Conservation (phyloP, 768 basidiomycete genomes). For the Lanmaoa rubissima region DNA sequence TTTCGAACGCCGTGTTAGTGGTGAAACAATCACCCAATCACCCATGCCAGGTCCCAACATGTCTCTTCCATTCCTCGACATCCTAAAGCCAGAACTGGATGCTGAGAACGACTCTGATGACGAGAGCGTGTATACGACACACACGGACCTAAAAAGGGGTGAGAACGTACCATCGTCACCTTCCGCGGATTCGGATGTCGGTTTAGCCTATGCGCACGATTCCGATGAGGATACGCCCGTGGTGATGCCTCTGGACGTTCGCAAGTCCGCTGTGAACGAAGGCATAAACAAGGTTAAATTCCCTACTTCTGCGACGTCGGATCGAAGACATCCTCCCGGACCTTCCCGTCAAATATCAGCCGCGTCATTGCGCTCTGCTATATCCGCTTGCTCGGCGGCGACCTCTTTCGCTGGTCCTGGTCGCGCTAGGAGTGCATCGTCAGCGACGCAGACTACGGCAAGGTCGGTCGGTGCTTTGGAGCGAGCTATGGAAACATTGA, state of each 20-base stretch:
- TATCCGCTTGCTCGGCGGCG: constrained; percentile 13
- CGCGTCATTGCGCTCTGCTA: constrained; percentile 23
- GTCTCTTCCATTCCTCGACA: constrained; percentile 57
- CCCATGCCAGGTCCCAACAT: constrained; percentile 26
- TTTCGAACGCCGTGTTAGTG: constrained; percentile 87
- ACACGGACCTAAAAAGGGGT: constrained; percentile 26
- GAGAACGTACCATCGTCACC: constrained; percentile 22
- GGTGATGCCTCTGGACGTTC: constrained; percentile 27
- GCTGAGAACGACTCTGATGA: constrained; percentile 31
- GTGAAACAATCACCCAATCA: constrained; percentile 42
- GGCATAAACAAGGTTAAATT: constrained; percentile 33
- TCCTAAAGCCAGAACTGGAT: constrained; percentile 37
- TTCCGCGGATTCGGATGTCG: constrained; percentile 30
- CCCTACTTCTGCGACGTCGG: constrained; percentile 27
- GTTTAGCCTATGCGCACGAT: constrained; percentile 39
- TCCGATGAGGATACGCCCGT: constrained; percentile 35
- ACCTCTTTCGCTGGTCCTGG: constrained; percentile 6
- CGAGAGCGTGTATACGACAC: constrained; percentile 35
- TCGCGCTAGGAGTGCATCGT: constrained; percentile 27
- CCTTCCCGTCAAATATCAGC: constrained; percentile 28
- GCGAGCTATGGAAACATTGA: constrained; percentile 50
- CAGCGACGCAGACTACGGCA: constrained; percentile 28
- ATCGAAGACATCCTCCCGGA: constrained; percentile 19
- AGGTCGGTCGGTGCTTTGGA: constrained; percentile 42
- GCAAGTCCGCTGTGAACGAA: constrained; percentile 16